Evolutionary conservation across 2,329 filamentous ascomycete genomes (phyloP), one percentile per base, ranked within the genome.

Genomic region (Fusarium nygamai): DNA sequence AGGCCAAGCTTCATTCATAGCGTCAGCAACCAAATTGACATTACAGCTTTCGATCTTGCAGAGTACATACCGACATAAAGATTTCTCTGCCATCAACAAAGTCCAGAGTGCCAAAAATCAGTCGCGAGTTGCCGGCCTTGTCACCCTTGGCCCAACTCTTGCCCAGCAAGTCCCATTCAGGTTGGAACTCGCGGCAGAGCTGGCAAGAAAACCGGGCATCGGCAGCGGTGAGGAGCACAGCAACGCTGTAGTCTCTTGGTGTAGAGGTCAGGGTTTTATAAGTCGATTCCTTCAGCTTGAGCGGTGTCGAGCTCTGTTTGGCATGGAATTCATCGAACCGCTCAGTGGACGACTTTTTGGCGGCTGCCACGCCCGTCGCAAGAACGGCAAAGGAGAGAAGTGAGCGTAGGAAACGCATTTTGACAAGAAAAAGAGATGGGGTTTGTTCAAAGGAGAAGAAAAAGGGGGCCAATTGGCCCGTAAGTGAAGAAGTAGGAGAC

Each of bases 101-200:
- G 83, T 99, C 96, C 78, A 99, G 85, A 12, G 93, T 96, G 31
- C 90, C 92, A 84, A 96, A 97, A 50, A 98, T 82, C 73, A 97
- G 79, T 71, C 92, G 89, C 34, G 91, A 92, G 75, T 94, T 88
- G 61, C 88, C 92, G 67, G 90, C 86, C 85, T 92, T 94, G 83
- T 97, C 93, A 13, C 94, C 95, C 82, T 93, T 94, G 71, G 88
- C 88, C 96, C 96, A 99, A 84, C 93, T 96, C 83, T 91, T 93
- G 61, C 90, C 90, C 62, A 99, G 85, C 61, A 98, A 83, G 63
- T 97, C 93, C 93, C 95, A 99, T 84, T 99, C 96, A 4, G 95
- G 93, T 82, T 98, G 93, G 83, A 99, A 98, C 61, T 97, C 94
- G 60, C 91, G 89, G 83, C 96, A 99, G 56, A 98, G 87, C 75